Percentiles rank a stretch among this genome's conserved stretches.
phyloP scores from a whole-genome alignment of 1,284 basidiomycete genomes.

The Papiliotrema terrestris region DNA sequence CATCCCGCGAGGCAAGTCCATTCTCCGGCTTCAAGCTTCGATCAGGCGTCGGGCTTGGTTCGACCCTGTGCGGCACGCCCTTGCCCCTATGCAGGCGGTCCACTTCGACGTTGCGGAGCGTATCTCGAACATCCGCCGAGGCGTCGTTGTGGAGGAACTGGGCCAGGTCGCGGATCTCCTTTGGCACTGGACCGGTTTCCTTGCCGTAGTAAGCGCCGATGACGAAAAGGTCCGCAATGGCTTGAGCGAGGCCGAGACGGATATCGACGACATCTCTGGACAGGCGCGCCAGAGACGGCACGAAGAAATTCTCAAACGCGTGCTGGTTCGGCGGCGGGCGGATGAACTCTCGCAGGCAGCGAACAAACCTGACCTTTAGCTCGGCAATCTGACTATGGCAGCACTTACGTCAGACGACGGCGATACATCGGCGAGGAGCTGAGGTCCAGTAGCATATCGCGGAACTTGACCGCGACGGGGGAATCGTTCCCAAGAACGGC shows the following conservation, averaged over 20 bases:
- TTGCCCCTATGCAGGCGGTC: slow-evolving; percentile 20
- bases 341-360: slow-evolving; percentile 65
- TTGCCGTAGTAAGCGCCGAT: slow-evolving; percentile 37
- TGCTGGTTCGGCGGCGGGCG: slow-evolving; percentile 48
- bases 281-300: slow-evolving; percentile 60
- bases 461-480: slow-evolving; percentile 48
- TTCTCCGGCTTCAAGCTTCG: slow-evolving; percentile 1
- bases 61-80: slow-evolving; percentile 18
- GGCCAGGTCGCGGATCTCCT: slow-evolving; percentile 27
- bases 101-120: slow-evolving; percentile 26
- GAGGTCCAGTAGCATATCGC: slow-evolving; percentile 58
- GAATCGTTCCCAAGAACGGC: slow-evolving; percentile 52
- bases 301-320: slow-evolving; percentile 59
- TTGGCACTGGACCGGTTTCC: slow-evolving; percentile 17
- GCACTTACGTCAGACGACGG: slow-evolving; percentile 67
- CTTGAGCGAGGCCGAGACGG: slow-evolving; percentile 70
- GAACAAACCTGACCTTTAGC: slow-evolving; percentile 56
- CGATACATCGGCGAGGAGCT: slow-evolving; percentile 60
- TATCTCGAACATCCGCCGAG: slow-evolving; percentile 37
- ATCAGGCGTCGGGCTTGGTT: slow-evolving; percentile 3
- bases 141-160: slow-evolving; percentile 30
- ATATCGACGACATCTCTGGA: slow-evolving; percentile 77
- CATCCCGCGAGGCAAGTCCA: background rate
- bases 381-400: slow-evolving; percentile 5
- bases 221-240: slow-evolving; percentile 38